Conservation (phyloP, 176 grass and related monocot species). For the Zoysia pacifica region DNA sequence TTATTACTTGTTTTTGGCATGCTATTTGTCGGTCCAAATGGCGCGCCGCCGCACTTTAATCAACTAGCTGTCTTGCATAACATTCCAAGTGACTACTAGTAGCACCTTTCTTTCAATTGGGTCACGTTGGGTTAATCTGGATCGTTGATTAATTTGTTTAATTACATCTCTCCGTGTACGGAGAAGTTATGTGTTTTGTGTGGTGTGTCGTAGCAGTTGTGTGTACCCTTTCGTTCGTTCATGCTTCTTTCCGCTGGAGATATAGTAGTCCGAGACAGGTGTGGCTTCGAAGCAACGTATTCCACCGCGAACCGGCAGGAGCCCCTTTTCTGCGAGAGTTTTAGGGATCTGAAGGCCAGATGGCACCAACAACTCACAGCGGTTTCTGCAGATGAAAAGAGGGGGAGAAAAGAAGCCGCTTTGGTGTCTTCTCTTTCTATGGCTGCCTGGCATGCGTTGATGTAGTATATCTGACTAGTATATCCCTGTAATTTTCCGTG, state of each 20-base stretch:
- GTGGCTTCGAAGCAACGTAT: constrained; percentile 53
- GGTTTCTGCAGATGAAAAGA: constrained; percentile 33
- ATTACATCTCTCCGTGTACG: background rate
- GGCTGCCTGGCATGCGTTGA: constrained; percentile 28
- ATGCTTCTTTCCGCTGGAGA: background rate
- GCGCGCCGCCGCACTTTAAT: background rate
- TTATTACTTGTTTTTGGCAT: constrained; percentile 10
- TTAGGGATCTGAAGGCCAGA: constrained; percentile 26
- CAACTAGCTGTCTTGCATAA: constrained; percentile 11
- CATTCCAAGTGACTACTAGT: background rate
- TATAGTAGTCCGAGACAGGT: constrained; percentile 25
- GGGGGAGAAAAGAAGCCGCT: background rate
- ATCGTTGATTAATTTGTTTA: background rate
- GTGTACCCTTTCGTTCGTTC: constrained; percentile 8
- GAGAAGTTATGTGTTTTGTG: background rate
- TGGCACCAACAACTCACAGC: constrained; percentile 25
- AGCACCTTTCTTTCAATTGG: background rate
- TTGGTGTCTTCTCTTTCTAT: constrained; percentile 17
- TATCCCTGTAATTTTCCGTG: background rate
- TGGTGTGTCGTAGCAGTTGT: background rate
- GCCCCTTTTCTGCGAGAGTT: constrained; percentile 29
- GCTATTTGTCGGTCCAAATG: constrained; percentile 15
- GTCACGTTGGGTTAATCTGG: constrained; percentile 18
- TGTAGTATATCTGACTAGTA: background rate
- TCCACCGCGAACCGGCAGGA: background rate